Evolutionary conservation across 306 rosid genomes (phyloP), one percentile per base, ranked within the genome.

Genomic region (Casuarina glauca): DNA sequence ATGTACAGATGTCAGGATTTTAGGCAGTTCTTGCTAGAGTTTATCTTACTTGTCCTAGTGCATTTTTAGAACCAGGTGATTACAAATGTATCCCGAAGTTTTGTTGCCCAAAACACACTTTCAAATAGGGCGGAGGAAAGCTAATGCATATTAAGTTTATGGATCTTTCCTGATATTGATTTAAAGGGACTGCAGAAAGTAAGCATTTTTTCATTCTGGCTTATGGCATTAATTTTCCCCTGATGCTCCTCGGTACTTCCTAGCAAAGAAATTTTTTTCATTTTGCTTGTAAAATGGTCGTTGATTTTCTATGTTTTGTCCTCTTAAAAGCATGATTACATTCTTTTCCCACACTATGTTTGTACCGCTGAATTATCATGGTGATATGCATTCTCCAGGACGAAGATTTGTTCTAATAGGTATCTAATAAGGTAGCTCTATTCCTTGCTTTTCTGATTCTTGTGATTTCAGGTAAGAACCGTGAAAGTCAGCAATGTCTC

Each of bases 401-500:
- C 46, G 53, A 54, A 39, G 35, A 36, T 12, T 12, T 51, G 6
- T 69, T 54, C 52, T 41, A 43, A 26, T 19, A 52, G 9, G 42
- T 11, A 39, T 66, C 49, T 42, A 44, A 12, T 13, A 61, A 26
- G 58, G 20, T 38, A 20, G 54, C 61, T 2, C 43, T 35, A 70
- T 79, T 53, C 3, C 53, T 60, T 70, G 43, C 38, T 61, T 39
- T 45, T 38, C 63, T 41, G 74, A 72, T 32, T 69, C 69, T 52
- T 42, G 35, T 6, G 6, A 58, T 78, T 42, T 43, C 86, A 91
- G 91, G 43, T 17, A 70, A 81, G 77, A 77, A 79, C 96, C 1
- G 90, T 86, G 78, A 84, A 80, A 84, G 90, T 89, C 9, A 74
- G 73, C 68, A 89, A 87, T 81, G 81, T 91, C 72, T 82, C 96